A percentile compares a stretch with the other conserved stretches of the same genome.
phyloP scores from a whole-genome alignment of 495 filamentous ascomycete genomes.

The Xylaria telfairii region DNA sequence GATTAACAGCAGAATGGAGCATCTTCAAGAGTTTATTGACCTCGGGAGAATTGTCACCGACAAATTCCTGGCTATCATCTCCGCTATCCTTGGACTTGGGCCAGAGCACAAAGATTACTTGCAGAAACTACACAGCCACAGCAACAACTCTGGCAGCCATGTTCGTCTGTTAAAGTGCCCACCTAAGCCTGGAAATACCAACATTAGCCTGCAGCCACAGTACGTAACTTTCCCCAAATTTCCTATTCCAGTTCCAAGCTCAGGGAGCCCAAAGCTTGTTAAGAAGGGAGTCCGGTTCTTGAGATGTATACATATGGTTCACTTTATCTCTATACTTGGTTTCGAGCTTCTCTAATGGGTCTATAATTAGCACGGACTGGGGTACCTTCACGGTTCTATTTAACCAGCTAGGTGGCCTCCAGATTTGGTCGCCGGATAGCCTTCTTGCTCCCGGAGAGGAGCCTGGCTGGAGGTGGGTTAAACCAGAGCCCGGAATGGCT shows the following conservation, averaged over 20 bases:
- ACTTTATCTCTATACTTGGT: neutral
- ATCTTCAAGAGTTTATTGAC: neutral
- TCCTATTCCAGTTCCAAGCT: neutral
- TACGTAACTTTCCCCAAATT: neutral
- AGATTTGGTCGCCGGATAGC: neutral
- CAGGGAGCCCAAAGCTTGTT: neutral
- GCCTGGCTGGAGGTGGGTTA: neutral
- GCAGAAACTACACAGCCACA: neutral
- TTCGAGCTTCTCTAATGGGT: neutral
- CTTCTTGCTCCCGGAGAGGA: neutral
- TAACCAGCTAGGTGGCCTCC: neutral
- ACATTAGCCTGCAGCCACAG: neutral
- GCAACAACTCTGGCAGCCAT: constrained; percentile 7
- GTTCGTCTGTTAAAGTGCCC: neutral
- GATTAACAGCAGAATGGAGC: neutral
- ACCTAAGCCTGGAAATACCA: neutral
- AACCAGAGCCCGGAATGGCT: neutral
- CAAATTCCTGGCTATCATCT: neutral
- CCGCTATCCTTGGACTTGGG: neutral
- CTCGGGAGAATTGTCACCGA: neutral
- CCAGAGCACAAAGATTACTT: neutral
- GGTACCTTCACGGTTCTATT: neutral
- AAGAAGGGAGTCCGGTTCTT: neutral
- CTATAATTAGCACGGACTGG: neutral
- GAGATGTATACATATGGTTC: neutral